Percentiles rank a stretch among this genome's conserved stretches.
Conservation (phyloP, 768 basidiomycete genomes). For the Pulveroboletus sp. region DNA sequence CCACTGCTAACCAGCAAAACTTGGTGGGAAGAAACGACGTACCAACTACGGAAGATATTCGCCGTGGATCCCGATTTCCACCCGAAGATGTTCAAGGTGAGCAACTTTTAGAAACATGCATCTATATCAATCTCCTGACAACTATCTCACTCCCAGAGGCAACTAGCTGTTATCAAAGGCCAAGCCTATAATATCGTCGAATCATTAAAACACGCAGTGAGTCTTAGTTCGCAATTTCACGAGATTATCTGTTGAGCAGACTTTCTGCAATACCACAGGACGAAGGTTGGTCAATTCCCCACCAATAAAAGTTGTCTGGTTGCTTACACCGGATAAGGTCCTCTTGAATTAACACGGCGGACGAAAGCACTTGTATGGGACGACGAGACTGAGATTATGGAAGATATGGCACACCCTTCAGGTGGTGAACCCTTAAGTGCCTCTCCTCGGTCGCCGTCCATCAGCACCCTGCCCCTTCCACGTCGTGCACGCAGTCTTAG, state of each 20-base stretch:
- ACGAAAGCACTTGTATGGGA: constrained; percentile 81
- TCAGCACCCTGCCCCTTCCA: constrained; percentile 57
- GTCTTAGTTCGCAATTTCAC: constrained; percentile 25
- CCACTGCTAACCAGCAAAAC: constrained; percentile 75
- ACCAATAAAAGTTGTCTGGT: neutral
- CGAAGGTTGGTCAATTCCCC: constrained; percentile 50
- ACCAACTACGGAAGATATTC: constrained; percentile 70
- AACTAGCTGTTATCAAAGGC: constrained; percentile 90
- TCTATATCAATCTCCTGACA: constrained; percentile 1
- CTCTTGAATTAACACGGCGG: constrained; percentile 83
- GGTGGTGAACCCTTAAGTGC: constrained; percentile 31
- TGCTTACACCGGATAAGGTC: constrained; percentile 47
- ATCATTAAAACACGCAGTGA: constrained; percentile 70
- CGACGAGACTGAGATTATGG: constrained; percentile 73
- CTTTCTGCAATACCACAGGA: constrained; percentile 46
- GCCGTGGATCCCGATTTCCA: constrained; percentile 83
- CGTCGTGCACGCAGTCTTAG: constrained; percentile 56
- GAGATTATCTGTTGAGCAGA: constrained; percentile 1
- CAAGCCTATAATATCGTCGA: constrained; percentile 91
- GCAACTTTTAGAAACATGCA: constrained; percentile 17
- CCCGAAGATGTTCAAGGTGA: constrained; percentile 82
- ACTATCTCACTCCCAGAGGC: constrained; percentile 46
- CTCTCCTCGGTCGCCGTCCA: constrained; percentile 62
- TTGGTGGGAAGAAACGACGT: constrained; percentile 91
- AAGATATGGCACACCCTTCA: constrained; percentile 42